These are phyloP conservation scores for Coemansia aciculifera DNA, from an alignment of 192 early-diverging fungal species.

Conservation along the genomic window DNA sequence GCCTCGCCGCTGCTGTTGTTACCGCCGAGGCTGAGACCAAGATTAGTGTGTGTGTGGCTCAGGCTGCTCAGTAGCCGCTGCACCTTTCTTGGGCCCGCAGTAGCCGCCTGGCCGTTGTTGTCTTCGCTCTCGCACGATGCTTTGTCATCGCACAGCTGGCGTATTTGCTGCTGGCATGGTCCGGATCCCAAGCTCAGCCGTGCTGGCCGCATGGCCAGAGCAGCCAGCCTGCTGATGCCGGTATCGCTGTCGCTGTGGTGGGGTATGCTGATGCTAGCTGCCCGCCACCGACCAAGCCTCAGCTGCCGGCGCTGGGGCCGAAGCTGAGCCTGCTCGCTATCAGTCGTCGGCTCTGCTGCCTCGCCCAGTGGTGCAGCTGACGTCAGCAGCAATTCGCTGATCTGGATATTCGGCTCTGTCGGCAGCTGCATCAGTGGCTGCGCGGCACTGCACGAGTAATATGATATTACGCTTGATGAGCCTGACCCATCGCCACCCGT, in stretches of 20 bases:
- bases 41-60: background rate
- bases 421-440: background rate
- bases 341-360: background rate
- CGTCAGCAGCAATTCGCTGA: background rate
- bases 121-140: background rate
- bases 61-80: conserved; percentile 9
- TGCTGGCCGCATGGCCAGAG: conserved; percentile 1
- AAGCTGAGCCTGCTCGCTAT: background rate
- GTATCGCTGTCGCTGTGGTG: background rate
- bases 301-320: conserved; percentile 29
- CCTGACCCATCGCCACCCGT: conserved; percentile 14
- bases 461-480: conserved; percentile 7
- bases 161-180: conserved; percentile 5
- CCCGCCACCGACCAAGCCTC: conserved; percentile 24
- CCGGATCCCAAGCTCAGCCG: conserved; percentile 9
- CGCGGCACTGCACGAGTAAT: conserved; percentile 10
- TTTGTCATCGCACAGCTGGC: background rate
- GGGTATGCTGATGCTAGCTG: background rate
- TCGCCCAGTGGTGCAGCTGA: background rate
- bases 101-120: background rate
- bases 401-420: background rate
- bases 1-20: background rate
- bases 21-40: background rate
- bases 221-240: background rate
- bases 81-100: background rate